Base-by-base conservation (phyloP, 352 stramenopile species). In the Pythium coloratum region DNA sequence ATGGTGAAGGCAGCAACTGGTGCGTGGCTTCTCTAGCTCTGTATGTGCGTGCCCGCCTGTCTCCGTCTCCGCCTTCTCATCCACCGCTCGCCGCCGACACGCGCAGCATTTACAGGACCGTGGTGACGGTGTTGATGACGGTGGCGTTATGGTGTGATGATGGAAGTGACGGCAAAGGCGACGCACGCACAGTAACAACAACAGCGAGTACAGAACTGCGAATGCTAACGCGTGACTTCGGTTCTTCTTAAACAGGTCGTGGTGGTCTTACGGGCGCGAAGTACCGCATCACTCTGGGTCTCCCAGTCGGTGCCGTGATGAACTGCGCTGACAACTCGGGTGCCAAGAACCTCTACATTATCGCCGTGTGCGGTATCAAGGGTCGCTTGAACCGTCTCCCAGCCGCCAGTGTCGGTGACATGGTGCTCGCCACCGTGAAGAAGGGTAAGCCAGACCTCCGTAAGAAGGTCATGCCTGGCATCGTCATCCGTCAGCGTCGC, bases 291-390 rank as follows among this genome's bases (percentile, higher is more conserved):
- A 99, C 97, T 64, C 92, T 99, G 60, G 98, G 98, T 99, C 95
- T 99, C 38, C 97, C 98, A 66, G 92, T 97, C 53, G 96, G 95
- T 60, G 98, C 98, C 66, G 97, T 99, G 63, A 97, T 99, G 76
- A 99, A 99, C 96, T 99, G 98, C 84, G 98, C 98, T 60, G 98
- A 99, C 87, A 99, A 99, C 94, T 99, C 96, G 56, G 98, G 98
- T 57, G 98, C 98, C 73, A 99, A 99, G 93, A 99, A 99, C 86
- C 84, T 99, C 46, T 98, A 98, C 88, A 99, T 99, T 79, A 99
- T 99, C 72, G 93, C 98, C 46, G 98, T 99, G 69, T 99, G 96
- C 89, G 98, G 98, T 66, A 99, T 99, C 80, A 98, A 98, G 80
- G 98, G 96, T 84, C 94, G 97, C 75, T 84, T 99, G 76, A 99